Conservation (phyloP, 306 rosid genomes). For the Acacia confusa region DNA sequence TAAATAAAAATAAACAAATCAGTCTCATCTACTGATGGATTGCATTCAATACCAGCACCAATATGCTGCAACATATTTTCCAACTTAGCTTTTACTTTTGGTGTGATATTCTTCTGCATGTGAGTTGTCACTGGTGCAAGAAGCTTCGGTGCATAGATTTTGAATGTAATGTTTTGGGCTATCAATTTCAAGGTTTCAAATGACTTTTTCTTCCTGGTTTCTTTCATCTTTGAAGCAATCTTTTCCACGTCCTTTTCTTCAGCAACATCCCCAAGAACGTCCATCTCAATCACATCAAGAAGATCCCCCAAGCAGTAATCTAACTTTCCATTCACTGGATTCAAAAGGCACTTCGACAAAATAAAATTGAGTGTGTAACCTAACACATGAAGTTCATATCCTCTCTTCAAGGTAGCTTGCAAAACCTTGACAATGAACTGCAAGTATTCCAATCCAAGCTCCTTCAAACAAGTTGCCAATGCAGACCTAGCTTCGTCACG, state of each 20-base stretch:
- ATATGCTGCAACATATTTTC: constrained; percentile 75
- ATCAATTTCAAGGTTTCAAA: constrained; percentile 79
- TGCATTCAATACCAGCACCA: constrained; percentile 82
- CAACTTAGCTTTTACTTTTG: constrained; percentile 70
- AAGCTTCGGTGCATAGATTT: constrained; percentile 66
- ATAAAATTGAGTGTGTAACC: constrained; percentile 83
- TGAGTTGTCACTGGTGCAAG: constrained; percentile 68
- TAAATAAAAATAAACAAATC: constrained; percentile 68
- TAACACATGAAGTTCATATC: constrained; percentile 90
- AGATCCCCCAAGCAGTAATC: constrained; percentile 90
- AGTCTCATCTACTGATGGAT: constrained; percentile 74
- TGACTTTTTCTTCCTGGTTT: constrained; percentile 73
- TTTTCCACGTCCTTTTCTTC: constrained; percentile 94
- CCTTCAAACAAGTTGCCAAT: constrained; percentile 84
- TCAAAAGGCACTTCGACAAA: constrained; percentile 65
- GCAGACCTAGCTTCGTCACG: constrained; percentile 95
- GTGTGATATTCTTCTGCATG: constrained; percentile 60
- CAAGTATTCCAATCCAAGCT: constrained; percentile 86
- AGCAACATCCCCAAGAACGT: constrained; percentile 86
- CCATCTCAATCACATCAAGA: constrained; percentile 70
- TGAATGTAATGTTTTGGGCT: constrained; percentile 76
- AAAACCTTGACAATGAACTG: constrained; percentile 74
- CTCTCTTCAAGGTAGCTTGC: constrained; percentile 76
- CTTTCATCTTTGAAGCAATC: constrained; percentile 97
- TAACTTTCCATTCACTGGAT: constrained; percentile 61